These are phyloP conservation scores for Tulasnella sp. DNA, from an alignment of 768 basidiomycete species.

Conservation along the genomic window DNA sequence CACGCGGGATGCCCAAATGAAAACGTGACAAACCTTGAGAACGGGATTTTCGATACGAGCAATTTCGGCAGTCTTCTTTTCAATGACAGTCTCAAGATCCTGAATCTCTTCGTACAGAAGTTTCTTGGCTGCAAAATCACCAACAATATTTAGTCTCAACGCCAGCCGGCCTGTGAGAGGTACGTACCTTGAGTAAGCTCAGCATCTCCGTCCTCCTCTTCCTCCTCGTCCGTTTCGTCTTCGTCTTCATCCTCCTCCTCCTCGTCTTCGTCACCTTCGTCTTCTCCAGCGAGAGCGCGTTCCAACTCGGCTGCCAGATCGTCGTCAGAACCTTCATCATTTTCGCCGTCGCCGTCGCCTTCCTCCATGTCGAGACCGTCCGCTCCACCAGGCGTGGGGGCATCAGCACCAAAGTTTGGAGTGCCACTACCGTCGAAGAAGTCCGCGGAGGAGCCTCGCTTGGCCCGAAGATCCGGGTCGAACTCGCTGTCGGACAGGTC, in stretches of 20 bases:
- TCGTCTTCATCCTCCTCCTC: constrained; percentile 57
- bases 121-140: constrained; percentile 42
- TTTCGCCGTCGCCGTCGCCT: constrained; percentile 42
- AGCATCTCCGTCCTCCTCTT: constrained; percentile 77
- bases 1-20: background rate
- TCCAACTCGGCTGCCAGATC: constrained; percentile 85
- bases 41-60: constrained; percentile 77
- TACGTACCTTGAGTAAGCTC: constrained; percentile 47
- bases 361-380: constrained; percentile 49
- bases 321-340: constrained; percentile 76
- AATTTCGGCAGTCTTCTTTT: constrained; percentile 77
- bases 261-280: constrained; percentile 46
- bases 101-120: constrained; percentile 81
- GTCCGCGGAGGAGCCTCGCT: constrained; percentile 40
- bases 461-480: constrained; percentile 48
- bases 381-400: constrained; percentile 49
- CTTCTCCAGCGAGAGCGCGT: constrained; percentile 57
- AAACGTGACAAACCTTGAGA: constrained; percentile 52
- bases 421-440: constrained; percentile 60
- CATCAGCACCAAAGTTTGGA: constrained; percentile 39
- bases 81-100: constrained; percentile 80
- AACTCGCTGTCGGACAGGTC: constrained; percentile 87
- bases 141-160: constrained; percentile 23
- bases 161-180: constrained; percentile 20
- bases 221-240: constrained; percentile 39